Base-by-base conservation (phyloP, 2,329 filamentous ascomycete species). In the Phialemoniopsis sp. region DNA sequence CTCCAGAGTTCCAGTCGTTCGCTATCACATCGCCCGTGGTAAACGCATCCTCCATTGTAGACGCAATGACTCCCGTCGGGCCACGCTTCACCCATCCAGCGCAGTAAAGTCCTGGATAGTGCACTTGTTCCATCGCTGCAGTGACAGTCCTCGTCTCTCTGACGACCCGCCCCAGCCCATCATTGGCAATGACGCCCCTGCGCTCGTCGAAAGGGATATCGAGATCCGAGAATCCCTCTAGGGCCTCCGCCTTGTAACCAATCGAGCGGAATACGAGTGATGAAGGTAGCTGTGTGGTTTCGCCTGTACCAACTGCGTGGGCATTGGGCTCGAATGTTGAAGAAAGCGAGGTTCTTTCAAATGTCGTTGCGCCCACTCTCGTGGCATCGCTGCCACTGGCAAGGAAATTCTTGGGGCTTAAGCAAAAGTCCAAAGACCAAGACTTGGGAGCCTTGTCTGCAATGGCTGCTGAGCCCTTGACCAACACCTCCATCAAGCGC, bases 11-110 rank as follows among this genome's bases (percentile, higher is more conserved):
- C 85, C 89, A 91, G 56, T 98, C 93, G n/a, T 76, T 66, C 1
- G 78, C 78, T 46, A 98, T 86, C 3, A 85, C 80, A 56, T 96
- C 90, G 2, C 82, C 93, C 1, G 89, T 95, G 8, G 78, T 76
- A 54, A 97, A 98, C 0, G 93, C 91, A 59, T 98, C 93, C 43
- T 85, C 80, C 89, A 98, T 95, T 0, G 93, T 98, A 21, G 85
- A 89, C 2, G 91, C 91, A 58, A 98, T 98, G 4, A 97, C 90
- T 3, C 93, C 93, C 0, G 89, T 96, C 0, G 93, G 91, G 0
- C 93, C 93, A 29, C 85, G 79, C 67, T 97, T 97, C 9, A 96
- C 89, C 93, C 93, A 98, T 1, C 93, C 93, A 13, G 91, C 87
- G 48, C 89, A 95, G 64, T 98, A 98, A 19, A 95, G 62, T 0